These are phyloP conservation scores for Cydonia oblonga DNA, from an alignment of 331 rosid species.

Conservation along the genomic window DNA sequence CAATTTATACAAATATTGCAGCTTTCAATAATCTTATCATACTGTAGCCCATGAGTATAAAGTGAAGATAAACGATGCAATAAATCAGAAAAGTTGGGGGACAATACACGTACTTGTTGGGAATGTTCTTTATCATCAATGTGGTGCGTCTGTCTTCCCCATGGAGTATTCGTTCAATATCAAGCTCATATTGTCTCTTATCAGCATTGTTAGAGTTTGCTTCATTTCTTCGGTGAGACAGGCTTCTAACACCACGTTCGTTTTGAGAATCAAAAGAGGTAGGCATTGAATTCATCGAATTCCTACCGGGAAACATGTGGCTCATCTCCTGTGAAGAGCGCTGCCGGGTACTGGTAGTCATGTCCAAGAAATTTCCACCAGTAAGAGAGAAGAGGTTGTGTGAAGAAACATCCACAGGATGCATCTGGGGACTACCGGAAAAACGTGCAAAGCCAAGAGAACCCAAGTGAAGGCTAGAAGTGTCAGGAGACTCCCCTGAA, in stretches of 20 bases:
- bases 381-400: slow-evolving; percentile 53
- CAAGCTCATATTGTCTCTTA: slow-evolving; percentile 70
- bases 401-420: slow-evolving; percentile 41
- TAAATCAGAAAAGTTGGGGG: background rate
- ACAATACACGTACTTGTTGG: slow-evolving; percentile 55
- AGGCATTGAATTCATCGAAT: slow-evolving; percentile 50
- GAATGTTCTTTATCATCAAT: slow-evolving; percentile 79
- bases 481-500: slow-evolving; percentile 48
- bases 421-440: slow-evolving; percentile 59
- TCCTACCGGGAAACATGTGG: slow-evolving; percentile 57
- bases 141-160: slow-evolving; percentile 78
- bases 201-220: slow-evolving; percentile 47
- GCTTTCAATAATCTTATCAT: background rate
- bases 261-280: slow-evolving; percentile 46
- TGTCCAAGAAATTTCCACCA: slow-evolving; percentile 48
- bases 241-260: slow-evolving; percentile 57
- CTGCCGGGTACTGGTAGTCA: slow-evolving; percentile 41
- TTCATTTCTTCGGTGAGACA: slow-evolving; percentile 64
- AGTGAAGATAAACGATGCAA: background rate
- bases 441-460: slow-evolving; percentile 67
- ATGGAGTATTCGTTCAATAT: slow-evolving; percentile 50
- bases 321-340: slow-evolving; percentile 55
- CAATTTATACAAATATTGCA: background rate
- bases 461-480: slow-evolving; percentile 53
- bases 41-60: background rate